A percentile compares a stretch with the other conserved stretches of the same genome.
Conservation (phyloP, 78 protist genomes). For the Anaeramoeba ignava region DNA sequence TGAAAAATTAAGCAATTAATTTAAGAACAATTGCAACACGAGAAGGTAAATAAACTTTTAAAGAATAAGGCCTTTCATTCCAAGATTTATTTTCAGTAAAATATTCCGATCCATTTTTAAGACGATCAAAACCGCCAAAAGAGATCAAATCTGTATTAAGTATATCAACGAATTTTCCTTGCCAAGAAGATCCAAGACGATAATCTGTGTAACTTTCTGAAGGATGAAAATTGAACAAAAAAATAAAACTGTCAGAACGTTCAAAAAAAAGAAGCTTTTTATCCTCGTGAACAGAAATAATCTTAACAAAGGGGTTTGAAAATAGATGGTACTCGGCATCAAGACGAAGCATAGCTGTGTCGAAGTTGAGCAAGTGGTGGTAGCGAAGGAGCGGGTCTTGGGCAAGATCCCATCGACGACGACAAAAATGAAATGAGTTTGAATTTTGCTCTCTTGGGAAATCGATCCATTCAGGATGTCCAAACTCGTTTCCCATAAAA, state of each 20-base stretch:
- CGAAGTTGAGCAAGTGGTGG: slow-evolving; percentile 32
- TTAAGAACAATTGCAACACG: slow-evolving; percentile 1
- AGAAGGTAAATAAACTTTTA: slow-evolving; percentile 17
- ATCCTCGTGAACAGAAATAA: slow-evolving; percentile 33
- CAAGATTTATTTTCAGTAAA: no score
- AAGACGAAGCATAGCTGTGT: slow-evolving; percentile 31
- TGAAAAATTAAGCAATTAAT: no score
- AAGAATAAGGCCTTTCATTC: no score
- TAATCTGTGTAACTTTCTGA: slow-evolving; percentile 42
- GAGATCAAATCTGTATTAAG: no score
- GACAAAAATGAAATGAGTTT: slow-evolving; percentile 36
- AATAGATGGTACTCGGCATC: slow-evolving; percentile 39
- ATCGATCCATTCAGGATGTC: slow-evolving; percentile 98
- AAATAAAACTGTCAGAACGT: slow-evolving; percentile 42
- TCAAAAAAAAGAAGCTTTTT: slow-evolving; percentile 67
- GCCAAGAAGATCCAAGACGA: no score
- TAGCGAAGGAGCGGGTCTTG: slow-evolving; percentile 45
- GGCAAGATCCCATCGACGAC: slow-evolving; percentile 64
- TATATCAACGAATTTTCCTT: no score
- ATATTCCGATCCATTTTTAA: no score
- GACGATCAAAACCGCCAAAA: no score
- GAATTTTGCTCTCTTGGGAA: slow-evolving; percentile 84
- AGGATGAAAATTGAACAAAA: slow-evolving; percentile 68
- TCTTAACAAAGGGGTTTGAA: slow-evolving; percentile 10
- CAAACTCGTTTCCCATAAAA: slow-evolving; percentile 94